Conservation (phyloP, 2,329 filamentous ascomycete species). For the Trichophyton verrucosum region DNA sequence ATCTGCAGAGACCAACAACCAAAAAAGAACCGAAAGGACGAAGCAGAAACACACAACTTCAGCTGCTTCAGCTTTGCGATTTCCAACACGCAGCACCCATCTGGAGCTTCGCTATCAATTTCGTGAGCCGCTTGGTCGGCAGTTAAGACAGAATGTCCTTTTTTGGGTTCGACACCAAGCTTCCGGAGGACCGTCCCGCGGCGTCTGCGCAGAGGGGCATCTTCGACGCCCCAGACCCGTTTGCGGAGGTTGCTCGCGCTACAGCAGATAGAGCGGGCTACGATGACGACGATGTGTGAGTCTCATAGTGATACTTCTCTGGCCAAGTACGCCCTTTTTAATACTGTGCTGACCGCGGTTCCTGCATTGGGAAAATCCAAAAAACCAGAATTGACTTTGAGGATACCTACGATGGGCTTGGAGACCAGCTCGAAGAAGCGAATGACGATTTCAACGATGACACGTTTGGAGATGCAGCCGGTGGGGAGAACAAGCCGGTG, state of each 20-base stretch:
- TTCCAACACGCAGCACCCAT: not conserved
- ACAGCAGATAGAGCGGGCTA: constrained; percentile 33
- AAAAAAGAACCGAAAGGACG: not conserved
- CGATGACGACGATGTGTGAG: constrained; percentile 46
- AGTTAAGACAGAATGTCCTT: constrained; percentile 57
- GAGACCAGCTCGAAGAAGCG: constrained; percentile 78
- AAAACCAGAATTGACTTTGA: constrained; percentile 68
- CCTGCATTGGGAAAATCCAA: constrained; percentile 30
- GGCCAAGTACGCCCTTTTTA: not conserved
- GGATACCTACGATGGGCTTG: constrained; percentile 91
- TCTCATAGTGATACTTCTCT: constrained; percentile 7
- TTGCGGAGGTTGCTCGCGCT: constrained; percentile 61
- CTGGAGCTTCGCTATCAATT: not conserved
- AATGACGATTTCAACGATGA: constrained; percentile 95
- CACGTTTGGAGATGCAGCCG: constrained; percentile 58
- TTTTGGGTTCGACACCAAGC: constrained; percentile 70
- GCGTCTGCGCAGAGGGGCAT: constrained; percentile 52
- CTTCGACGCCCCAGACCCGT: constrained; percentile 82
- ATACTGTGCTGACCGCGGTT: not conserved
- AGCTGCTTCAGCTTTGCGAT: too few species aligned
- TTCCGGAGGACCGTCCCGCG: constrained; percentile 53
- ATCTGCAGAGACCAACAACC: not conserved
- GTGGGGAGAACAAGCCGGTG: constrained; percentile 41
- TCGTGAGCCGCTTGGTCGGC: constrained; percentile 4
- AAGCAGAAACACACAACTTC: not conserved